These are phyloP conservation scores for Hordeum vulgare DNA, from an alignment of 176 grass and related monocot species.

Conservation along the genomic window MorexV3_pseudomolecules_assembly NC_058521.1:587414460-587414959, in stretches of 20 bases:
- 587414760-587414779: conserved; percentile 23
- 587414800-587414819: conserved; percentile 8
- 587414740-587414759: conserved; percentile 21
- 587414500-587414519: conserved; percentile 48
- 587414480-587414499: conserved; percentile 7
- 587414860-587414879: conserved; percentile 75
- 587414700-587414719: conserved; percentile 52
- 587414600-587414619: background rate
- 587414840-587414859: conserved; percentile 91
- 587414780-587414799: background rate
- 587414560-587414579: conserved; percentile 45
- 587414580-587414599: conserved; percentile 24
- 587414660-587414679: conserved; percentile 62
- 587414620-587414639: conserved; percentile 16
- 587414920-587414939: conserved; percentile 22
- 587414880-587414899: conserved; percentile 49
- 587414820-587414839: conserved; percentile 32
- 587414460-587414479: background rate
- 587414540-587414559: conserved; percentile 58
- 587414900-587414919: conserved; percentile 23
- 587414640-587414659: conserved; percentile 50
- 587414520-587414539: conserved; percentile 83
- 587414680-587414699: conserved; percentile 94
- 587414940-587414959: background rate
- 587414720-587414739: conserved; percentile 69